These are phyloP conservation scores for Scutellaria baicalensis DNA, from an alignment of 257 asterid species.

Conservation along the genomic window DNA sequence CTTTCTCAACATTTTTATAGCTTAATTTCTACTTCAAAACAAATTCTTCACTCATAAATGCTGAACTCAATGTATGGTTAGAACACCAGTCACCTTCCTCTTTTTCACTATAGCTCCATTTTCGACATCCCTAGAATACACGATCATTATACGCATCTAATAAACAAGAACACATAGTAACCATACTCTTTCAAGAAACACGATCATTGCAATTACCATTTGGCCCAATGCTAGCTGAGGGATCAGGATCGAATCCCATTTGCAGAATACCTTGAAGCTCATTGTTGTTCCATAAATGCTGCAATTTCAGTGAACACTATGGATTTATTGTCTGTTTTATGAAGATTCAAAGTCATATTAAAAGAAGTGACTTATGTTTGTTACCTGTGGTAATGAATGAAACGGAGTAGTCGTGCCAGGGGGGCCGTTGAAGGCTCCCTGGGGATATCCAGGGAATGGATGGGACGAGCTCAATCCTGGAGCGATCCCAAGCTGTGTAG, in stretches of 20 bases:
- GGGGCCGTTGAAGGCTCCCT: slow-evolving; percentile 36
- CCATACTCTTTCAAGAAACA: not conserved
- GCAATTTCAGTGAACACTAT: not conserved
- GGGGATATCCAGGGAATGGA: slow-evolving; percentile 49
- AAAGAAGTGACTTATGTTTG: not conserved
- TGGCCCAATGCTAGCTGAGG: slow-evolving; percentile 47
- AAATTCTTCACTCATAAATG: slow-evolving; percentile 28
- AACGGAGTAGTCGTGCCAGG: slow-evolving; percentile 35
- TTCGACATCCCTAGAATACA: slow-evolving; percentile 39
- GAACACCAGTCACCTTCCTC: slow-evolving; percentile 7
- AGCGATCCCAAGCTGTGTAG: slow-evolving; percentile 33
- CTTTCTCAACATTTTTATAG: slow-evolving; percentile 19
- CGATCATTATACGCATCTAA: not conserved
- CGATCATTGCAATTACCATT: slow-evolving; percentile 37
- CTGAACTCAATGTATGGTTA: slow-evolving; percentile 19
- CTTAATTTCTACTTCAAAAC: slow-evolving; percentile 23
- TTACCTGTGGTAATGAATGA: slow-evolving; percentile 66
- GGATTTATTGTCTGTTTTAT: not conserved
- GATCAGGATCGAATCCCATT: slow-evolving; percentile 60
- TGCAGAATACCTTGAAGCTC: slow-evolving; percentile 64
- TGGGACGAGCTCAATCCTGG: slow-evolving; percentile 46
- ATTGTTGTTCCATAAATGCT: slow-evolving; percentile 55
- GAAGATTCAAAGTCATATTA: not conserved
- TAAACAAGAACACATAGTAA: not conserved
- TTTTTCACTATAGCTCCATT: slow-evolving; percentile 39